These are phyloP conservation scores for Xanthoparmelia taractica DNA, from an alignment of 495 filamentous ascomycete genomes.

Conservation along the genomic window DNA sequence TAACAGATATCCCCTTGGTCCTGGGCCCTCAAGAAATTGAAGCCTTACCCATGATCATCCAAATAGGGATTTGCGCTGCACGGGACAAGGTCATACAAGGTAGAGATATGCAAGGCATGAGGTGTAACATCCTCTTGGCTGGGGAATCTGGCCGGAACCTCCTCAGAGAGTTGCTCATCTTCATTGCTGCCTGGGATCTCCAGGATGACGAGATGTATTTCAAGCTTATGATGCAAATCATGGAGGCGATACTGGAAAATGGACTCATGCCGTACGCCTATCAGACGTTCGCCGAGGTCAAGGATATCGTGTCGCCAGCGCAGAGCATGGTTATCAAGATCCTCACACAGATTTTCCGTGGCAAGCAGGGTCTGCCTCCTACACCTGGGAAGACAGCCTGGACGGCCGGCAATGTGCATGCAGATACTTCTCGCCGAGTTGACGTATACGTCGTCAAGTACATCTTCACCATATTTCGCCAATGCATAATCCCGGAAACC, in stretches of 20 bases:
- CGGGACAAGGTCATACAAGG: slow-evolving; percentile 35
- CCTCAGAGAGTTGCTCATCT: slow-evolving; percentile 82
- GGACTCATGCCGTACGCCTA: slow-evolving; percentile 84
- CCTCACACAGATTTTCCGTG: slow-evolving; percentile 78
- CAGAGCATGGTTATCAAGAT: slow-evolving; percentile 88
- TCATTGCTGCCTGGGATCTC: slow-evolving; percentile 93
- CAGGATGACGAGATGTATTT: slow-evolving; percentile 86
- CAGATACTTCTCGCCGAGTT: slow-evolving; percentile 40
- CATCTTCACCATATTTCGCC: slow-evolving; percentile 84
- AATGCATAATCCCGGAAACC: slow-evolving; percentile 83
- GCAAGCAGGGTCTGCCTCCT: slow-evolving; percentile 51
- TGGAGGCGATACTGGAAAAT: slow-evolving; percentile 82
- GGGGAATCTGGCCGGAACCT: slow-evolving; percentile 81
- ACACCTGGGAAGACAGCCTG: slow-evolving; percentile 40
- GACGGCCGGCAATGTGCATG: slow-evolving; percentile 36
- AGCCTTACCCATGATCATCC: slow-evolving; percentile 88
- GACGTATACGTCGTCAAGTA: slow-evolving; percentile 72
- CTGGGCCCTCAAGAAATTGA: slow-evolving; percentile 89
- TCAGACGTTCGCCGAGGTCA: slow-evolving; percentile 79
- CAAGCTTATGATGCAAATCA: slow-evolving; percentile 90
- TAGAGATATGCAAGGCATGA: slow-evolving; percentile 73
- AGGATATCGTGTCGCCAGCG: slow-evolving; percentile 91
- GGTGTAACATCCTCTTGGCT: slow-evolving; percentile 80
- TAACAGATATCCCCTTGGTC: slow-evolving; percentile 91
- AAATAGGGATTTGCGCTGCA: slow-evolving; percentile 75